Percentiles rank a stretch among this genome's conserved stretches.
Evolutionary conservation across 1,284 basidiomycete genomes (phyloP).

Genomic region (Puccinia triticina): DNA sequence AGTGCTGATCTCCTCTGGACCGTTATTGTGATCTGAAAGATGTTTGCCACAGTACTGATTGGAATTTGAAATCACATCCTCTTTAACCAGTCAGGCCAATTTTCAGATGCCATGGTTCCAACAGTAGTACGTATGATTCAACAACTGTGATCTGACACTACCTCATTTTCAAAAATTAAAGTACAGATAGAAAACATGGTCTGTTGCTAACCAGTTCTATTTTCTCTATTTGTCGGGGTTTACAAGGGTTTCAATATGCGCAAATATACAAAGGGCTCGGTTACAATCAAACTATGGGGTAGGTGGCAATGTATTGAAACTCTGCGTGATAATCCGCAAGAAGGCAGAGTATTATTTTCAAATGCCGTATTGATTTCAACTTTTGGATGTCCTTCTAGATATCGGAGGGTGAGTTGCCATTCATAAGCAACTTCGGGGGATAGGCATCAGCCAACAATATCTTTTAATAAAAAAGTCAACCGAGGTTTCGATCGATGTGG

Average conservation of each 20-base stretch:
- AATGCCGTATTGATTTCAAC: background rate
- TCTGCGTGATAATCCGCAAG: background rate
- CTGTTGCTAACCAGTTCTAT: background rate
- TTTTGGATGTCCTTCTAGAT: constrained; percentile 40
- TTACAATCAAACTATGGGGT: constrained; percentile 58
- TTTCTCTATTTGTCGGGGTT: background rate
- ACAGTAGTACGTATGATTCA: constrained; percentile 54
- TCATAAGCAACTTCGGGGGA: background rate
- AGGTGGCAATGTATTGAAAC: background rate
- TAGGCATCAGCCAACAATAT: background rate
- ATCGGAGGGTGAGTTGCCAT: constrained; percentile 52
- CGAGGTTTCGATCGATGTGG: constrained; percentile 83
- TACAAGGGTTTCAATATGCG: constrained; percentile 56
- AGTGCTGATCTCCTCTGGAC: constrained; percentile 32
- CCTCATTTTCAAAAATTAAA: background rate
- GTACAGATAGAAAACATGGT: background rate
- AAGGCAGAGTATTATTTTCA: background rate
- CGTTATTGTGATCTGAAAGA: background rate
- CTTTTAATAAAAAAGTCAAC: constrained; percentile 69
- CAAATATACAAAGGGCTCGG: constrained; percentile 57
- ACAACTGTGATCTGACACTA: background rate
- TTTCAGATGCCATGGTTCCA: constrained; percentile 57
- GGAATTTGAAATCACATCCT: background rate
- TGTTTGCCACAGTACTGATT: background rate
- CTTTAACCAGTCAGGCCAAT: constrained; percentile 53